Conservation (phyloP, 768 basidiomycete genomes). For the Collybiopsis luxurians region DNA sequence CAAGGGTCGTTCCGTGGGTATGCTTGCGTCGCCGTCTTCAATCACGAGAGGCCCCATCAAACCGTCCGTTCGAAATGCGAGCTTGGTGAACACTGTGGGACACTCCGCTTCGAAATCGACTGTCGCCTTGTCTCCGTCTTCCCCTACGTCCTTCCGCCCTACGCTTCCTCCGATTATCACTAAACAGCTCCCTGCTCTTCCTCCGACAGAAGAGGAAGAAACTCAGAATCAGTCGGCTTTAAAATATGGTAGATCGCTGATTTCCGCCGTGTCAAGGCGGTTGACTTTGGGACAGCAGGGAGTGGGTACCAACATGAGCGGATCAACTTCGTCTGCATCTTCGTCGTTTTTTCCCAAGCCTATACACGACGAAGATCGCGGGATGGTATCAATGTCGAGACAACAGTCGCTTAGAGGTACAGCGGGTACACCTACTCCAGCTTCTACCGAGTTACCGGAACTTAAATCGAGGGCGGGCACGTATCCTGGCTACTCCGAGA, state of each 20-base stretch:
- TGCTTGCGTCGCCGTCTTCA: not conserved
- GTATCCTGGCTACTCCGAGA: not conserved
- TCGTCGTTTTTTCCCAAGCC: slow-evolving; percentile 6
- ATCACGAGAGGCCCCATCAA: not conserved
- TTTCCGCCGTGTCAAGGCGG: not conserved
- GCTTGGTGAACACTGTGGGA: not conserved
- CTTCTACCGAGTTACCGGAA: not conserved
- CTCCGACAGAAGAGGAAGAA: not conserved
- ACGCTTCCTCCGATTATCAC: slow-evolving; percentile 1
- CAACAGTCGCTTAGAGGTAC: not conserved
- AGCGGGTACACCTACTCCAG: not conserved
- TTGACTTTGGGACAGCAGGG: not conserved
- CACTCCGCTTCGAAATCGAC: not conserved
- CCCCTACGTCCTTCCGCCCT: not conserved
- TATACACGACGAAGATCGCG: not conserved
- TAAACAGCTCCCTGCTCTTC: not conserved
- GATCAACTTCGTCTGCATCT: not conserved
- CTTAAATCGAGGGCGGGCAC: not conserved
- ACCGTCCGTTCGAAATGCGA: not conserved
- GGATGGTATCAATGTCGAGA: not conserved
- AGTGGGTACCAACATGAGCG: not conserved
- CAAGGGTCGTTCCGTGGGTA: not conserved
- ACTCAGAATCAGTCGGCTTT: not conserved
- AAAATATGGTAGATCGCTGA: not conserved
- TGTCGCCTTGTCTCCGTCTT: not conserved